Conservation (phyloP, 2,329 filamentous ascomycete species). For the Macrophomina phaseolina region DNA sequence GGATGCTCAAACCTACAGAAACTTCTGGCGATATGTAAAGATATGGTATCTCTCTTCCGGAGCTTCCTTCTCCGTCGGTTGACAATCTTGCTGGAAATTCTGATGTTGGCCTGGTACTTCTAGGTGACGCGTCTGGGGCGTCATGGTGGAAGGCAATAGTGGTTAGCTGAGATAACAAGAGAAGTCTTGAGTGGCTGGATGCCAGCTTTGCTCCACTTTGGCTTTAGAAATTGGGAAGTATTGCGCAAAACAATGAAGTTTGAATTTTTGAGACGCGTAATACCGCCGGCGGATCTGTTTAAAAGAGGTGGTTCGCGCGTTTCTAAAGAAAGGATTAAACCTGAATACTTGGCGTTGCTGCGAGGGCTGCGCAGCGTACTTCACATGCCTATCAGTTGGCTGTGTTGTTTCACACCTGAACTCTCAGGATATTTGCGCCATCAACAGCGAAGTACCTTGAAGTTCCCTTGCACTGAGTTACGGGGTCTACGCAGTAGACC, state of each 20-base stretch:
- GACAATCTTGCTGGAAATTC: not conserved
- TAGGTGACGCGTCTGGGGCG: not conserved
- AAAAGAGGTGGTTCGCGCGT: not conserved
- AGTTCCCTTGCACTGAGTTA: not conserved
- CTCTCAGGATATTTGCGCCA: not conserved
- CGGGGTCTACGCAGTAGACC: not conserved
- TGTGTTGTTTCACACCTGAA: not conserved
- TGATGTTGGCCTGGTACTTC: not conserved
- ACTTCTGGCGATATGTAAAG: not conserved
- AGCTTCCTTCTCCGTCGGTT: not conserved
- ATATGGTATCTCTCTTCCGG: not conserved
- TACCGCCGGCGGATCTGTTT: not conserved
- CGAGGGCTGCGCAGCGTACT: not conserved
- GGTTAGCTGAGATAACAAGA: not conserved
- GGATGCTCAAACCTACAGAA: not conserved
- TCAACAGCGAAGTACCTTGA: not conserved
- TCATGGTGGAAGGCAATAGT: not conserved
- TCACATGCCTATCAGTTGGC: constrained; percentile 1
- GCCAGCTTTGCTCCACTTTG: not conserved
- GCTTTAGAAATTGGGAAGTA: not conserved
- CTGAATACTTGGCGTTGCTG: not conserved
- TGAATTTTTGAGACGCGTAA: not conserved
- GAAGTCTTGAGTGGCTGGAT: not conserved
- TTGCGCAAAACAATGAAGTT: not conserved
- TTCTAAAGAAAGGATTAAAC: not conserved